A percentile compares a stretch with the other conserved stretches of the same genome.
phyloP scores from a whole-genome alignment of 2,329 filamentous ascomycete genomes.

The Fulvia fulva region DNA sequence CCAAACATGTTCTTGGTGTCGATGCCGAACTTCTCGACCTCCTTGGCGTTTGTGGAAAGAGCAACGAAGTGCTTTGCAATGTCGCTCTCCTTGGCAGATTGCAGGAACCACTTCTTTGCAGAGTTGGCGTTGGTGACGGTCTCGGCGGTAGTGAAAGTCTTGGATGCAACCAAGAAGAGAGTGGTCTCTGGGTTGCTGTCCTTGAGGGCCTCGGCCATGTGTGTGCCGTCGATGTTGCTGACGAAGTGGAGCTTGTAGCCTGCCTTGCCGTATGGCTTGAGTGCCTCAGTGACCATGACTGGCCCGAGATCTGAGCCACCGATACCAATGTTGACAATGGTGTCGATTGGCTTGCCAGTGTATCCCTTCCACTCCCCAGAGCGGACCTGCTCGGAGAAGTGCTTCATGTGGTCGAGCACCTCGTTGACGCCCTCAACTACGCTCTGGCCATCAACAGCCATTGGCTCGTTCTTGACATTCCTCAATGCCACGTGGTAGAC shows the following conservation, averaged over 20 bases:
- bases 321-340: constrained; percentile 95
- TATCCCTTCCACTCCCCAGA: constrained; percentile 96
- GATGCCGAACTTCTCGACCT: constrained; percentile 98
- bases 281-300: constrained; percentile 97
- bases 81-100: constrained; percentile 65
- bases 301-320: constrained; percentile 96
- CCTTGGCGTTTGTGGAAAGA: constrained; percentile 88
- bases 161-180: constrained; percentile 97
- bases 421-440: constrained; percentile 91
- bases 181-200: constrained; percentile 92
- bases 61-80: constrained; percentile 99
- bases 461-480: constrained; percentile 77
- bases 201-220: constrained; percentile 89
- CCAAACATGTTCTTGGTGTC: constrained; percentile 99
- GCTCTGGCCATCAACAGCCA: constrained; percentile 83
- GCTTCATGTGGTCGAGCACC: constrained; percentile 95
- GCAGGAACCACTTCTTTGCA: constrained; percentile 94
- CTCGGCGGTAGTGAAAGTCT: constrained; percentile 99
- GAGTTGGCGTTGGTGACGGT: constrained; percentile 96
- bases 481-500: constrained; percentile 94
- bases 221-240: constrained; percentile 98
- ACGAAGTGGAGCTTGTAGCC: constrained; percentile 94
- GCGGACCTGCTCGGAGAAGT: constrained; percentile 91
- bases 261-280: constrained; percentile 87
- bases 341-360: constrained; percentile 95